These are phyloP conservation scores for Saccharum officinarum DNA, from an alignment of 176 grass and related monocot species.

Conservation along the genomic window DNA sequence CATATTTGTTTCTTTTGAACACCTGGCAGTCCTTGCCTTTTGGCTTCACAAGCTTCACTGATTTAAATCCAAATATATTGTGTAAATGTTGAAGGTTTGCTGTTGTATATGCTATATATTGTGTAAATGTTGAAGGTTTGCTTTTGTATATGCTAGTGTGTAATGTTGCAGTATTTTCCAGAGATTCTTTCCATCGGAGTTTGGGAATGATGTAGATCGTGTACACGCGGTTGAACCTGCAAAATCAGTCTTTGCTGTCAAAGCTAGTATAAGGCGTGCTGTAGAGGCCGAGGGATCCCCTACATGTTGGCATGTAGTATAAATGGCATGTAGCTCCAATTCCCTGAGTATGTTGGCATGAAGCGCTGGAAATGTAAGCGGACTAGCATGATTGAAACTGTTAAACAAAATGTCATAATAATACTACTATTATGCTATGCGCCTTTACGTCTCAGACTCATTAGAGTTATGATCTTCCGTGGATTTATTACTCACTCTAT, in stretches of 20 bases:
- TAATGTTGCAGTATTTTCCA: not conserved
- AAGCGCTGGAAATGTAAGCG: too few species aligned
- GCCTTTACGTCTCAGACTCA: too few species aligned
- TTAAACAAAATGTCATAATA: not conserved
- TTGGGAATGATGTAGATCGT: constrained; percentile 47
- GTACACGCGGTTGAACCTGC: constrained; percentile 42
- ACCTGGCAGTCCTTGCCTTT: not conserved
- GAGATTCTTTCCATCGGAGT: constrained; percentile 51
- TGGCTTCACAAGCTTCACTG: not conserved
- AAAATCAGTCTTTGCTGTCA: constrained; percentile 9
- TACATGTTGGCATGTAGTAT: constrained; percentile 38
- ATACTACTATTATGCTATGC: not conserved
- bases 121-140: not conserved
- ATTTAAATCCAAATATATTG: not conserved
- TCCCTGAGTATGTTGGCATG: too few species aligned
- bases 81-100: not conserved
- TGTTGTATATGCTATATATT: not conserved
- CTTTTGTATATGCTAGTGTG: not conserved
- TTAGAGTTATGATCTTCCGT: too few species aligned
- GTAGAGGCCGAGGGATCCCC: constrained; percentile 44
- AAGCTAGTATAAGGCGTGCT: constrained; percentile 40
- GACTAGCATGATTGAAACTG: not conserved
- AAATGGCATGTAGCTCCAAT: too few species aligned
- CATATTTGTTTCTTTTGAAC: not conserved
- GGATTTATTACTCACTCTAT: too few species aligned